A percentile compares a stretch with the other conserved stretches of the same genome.
Evolutionary conservation across 2,329 filamentous ascomycete genomes (phyloP).

Genomic region (Diaporthe velutina): DNA sequence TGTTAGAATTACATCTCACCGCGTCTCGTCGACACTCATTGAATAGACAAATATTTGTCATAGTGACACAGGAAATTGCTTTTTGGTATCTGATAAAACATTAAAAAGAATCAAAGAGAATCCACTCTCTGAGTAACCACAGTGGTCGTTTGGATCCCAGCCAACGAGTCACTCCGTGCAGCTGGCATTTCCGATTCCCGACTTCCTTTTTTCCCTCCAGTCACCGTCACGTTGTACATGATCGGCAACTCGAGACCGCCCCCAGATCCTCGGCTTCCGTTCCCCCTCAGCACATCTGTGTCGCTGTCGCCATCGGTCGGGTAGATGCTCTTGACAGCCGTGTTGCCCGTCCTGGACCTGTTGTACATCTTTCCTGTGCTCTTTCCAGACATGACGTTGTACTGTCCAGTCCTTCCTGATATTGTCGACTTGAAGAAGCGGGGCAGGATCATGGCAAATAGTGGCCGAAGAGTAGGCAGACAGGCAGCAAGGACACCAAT

Average conservation of each 20-base stretch:
- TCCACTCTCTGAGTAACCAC: slow-evolving; percentile 43
- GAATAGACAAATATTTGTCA: not conserved
- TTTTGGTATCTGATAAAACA: slow-evolving; percentile 20
- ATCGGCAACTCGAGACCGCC: slow-evolving; percentile 25
- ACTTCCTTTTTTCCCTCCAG: slow-evolving; percentile 28
- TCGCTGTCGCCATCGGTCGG: slow-evolving; percentile 33
- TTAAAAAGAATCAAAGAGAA: slow-evolving; percentile 25
- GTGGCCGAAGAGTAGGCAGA: slow-evolving; percentile 47
- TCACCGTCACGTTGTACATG: slow-evolving; percentile 40
- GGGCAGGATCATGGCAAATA: slow-evolving; percentile 43
- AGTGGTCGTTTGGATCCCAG: slow-evolving; percentile 43
- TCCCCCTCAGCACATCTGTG: slow-evolving; percentile 16
- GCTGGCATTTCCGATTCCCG: not conserved
- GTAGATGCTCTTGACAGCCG: not conserved
- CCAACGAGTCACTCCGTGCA: not conserved
- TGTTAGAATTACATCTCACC: not conserved
- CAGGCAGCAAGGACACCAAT: slow-evolving; percentile 46
- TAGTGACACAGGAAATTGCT: not conserved
- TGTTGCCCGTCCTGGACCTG: slow-evolving; percentile 21
- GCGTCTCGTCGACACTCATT: not conserved
- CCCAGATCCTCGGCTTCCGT: slow-evolving; percentile 8
- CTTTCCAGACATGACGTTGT: slow-evolving; percentile 14
- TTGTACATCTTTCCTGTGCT: slow-evolving; percentile 15
- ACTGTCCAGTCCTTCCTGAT: slow-evolving; percentile 9
- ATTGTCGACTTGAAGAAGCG: slow-evolving; percentile 40